Percentiles rank a stretch among this genome's conserved stretches.
Evolutionary conservation across 768 basidiomycete species (phyloP).

Genomic region (Amanita phalloides): DNA sequence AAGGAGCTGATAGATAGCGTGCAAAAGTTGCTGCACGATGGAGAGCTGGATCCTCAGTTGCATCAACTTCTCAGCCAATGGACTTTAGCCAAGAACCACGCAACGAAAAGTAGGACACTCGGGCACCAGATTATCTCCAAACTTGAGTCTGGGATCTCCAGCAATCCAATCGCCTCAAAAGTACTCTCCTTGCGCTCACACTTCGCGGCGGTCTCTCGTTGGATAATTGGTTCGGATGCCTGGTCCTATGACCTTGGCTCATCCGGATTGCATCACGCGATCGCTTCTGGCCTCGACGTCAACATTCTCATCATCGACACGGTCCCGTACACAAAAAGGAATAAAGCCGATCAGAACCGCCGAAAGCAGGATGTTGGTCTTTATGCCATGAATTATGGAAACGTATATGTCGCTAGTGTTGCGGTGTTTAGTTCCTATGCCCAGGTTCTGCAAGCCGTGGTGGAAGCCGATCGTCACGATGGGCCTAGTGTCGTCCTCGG

Average conservation of each 20-base stretch:
- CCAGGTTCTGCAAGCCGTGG: slow-evolving; percentile 83
- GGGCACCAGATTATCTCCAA: slow-evolving; percentile 45
- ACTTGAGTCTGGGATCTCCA: slow-evolving; percentile 29
- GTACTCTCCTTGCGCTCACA: slow-evolving; percentile 51
- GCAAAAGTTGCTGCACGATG: slow-evolving; percentile 50
- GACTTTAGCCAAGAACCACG: slow-evolving; percentile 68
- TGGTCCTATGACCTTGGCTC: slow-evolving; percentile 98
- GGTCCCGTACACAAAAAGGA: slow-evolving; percentile 75
- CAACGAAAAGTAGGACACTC: slow-evolving; percentile 43
- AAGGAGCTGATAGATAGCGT: slow-evolving; percentile 53
- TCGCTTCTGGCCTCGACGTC: slow-evolving; percentile 83
- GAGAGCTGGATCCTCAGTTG: slow-evolving; percentile 37
- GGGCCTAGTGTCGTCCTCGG: slow-evolving; percentile 92
- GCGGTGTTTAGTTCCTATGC: slow-evolving; percentile 95
- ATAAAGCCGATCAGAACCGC: slow-evolving; percentile 55
- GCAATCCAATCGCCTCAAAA: slow-evolving; percentile 36
- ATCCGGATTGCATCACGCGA: slow-evolving; percentile 90
- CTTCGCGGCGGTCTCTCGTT: slow-evolving; percentile 64
- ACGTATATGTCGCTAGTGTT: slow-evolving; percentile 91
- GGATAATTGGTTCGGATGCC: slow-evolving; percentile 98
- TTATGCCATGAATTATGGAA: slow-evolving; percentile 97
- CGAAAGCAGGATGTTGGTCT: slow-evolving; percentile 95
- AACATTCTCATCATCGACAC: slow-evolving; percentile 96
- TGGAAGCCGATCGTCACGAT: slow-evolving; percentile 82
- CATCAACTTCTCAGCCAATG: slow-evolving; percentile 73